phyloP scores from a whole-genome alignment of 139 green algal species.

The Diplosphaera chodatii region DNA sequence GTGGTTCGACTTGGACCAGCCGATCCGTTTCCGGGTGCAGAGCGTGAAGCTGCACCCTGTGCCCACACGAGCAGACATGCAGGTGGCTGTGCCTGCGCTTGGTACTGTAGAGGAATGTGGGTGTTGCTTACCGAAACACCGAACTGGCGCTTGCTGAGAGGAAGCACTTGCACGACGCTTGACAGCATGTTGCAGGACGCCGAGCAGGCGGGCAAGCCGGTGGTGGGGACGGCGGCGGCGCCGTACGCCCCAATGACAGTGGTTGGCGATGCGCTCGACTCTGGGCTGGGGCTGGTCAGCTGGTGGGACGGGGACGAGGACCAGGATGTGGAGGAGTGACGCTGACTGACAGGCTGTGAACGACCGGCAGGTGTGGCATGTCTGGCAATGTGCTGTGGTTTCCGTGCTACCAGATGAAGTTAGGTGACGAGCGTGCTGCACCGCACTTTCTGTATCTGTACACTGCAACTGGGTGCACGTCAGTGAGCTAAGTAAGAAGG shows the following conservation, averaged over 20 bases:
- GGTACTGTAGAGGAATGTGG: neutral
- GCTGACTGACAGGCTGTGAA: neutral
- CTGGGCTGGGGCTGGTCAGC: slow-evolving; percentile 58
- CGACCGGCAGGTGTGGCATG: too few relatives aligned
- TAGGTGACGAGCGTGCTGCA: too few relatives aligned
- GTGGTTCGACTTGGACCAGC: slow-evolving; percentile 65
- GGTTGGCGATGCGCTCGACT: slow-evolving; percentile 54
- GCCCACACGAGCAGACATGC: slow-evolving; percentile 10
- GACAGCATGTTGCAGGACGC: neutral
- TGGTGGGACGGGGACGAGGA: slow-evolving; percentile 58
- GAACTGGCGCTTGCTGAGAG: too few relatives aligned
- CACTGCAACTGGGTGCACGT: too few relatives aligned
- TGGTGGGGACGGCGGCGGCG: slow-evolving; percentile 28
- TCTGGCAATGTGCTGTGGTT: too few relatives aligned
- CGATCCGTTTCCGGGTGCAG: slow-evolving; percentile 5
- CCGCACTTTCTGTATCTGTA: too few relatives aligned
- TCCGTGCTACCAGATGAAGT: too few relatives aligned
- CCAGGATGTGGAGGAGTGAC: slow-evolving; percentile 6
- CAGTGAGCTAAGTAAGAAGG: too few relatives aligned
- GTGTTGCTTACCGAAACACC: too few relatives aligned
- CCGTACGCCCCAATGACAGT: slow-evolving; percentile 47
- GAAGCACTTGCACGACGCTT: too few relatives aligned
- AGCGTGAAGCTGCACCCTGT: slow-evolving; percentile 7
- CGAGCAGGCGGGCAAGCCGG: neutral
- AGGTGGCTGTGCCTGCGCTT: neutral